Evolutionary conservation across 208 protist species (phyloP), one percentile per base, ranked within the genome.

Genomic region (Wallacemonas sp.): DNA sequence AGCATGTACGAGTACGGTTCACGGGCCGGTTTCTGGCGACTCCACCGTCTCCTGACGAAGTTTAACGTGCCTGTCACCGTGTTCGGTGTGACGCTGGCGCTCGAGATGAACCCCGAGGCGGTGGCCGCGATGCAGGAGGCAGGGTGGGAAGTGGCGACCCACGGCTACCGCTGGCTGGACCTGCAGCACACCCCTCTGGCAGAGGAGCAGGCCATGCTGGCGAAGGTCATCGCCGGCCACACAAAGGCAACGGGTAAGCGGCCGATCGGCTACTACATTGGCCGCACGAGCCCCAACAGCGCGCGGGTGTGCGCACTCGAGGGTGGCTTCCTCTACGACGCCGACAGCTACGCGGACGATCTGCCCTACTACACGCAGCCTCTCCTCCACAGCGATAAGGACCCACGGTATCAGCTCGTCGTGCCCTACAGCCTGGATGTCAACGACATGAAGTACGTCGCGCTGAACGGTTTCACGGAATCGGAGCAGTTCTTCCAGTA

Each of bases 1-100:
- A 76, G 74, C 50, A 68, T 80, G 58, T 76, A 72, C 66, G 74
- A 80, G 63, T 80, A 74, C 68, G 64, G 64, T 64, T 68, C 67
- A 1, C 74, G 74, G 12, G 74, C 74, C 2, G 69, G 69, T n/a
- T 75, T 72, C 41, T 76, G 69, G 66, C 69, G 74, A 1, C 62
- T 80, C 29, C 64, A 41, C 13, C 34, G 68, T 46, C 29, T 76
- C 21, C 64, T 80, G n/a, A 21, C 32, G 2, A 15, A 42, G 41
- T 29, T 30, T 0, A 12, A 55, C 13, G 8, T 71, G 34, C 69
- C 74, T 2, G 68, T 80, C 22, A 72, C 74, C 15, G 68, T 76
- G 21, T 80, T 80, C 33, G 74, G 57, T 32, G 74, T 80, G 26
- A 63, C 68, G 1, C 2, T 52, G 5, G 74, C 74, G 21, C 32